Percentiles rank a stretch among this genome's conserved stretches.
Conservation (phyloP, 2,329 filamentous ascomycete genomes). For the Dichotomopilus funicola region DNA sequence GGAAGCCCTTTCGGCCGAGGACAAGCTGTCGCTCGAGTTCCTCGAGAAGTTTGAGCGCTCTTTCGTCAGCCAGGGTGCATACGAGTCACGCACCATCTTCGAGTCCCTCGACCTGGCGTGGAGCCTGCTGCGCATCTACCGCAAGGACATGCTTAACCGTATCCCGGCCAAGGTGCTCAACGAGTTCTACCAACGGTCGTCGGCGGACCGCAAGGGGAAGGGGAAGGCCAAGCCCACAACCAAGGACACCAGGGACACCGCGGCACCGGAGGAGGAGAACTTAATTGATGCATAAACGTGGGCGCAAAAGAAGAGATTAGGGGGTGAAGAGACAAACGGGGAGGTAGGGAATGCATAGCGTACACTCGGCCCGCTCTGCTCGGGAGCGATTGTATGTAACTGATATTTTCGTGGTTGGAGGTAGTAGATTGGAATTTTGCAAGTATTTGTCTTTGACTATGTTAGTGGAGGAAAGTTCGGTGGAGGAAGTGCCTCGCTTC, state of each 20-base stretch:
- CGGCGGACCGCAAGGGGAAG: slow-evolving; percentile 58
- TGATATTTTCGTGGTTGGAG: slow-evolving; percentile 16
- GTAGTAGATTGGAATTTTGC: slow-evolving; percentile 23
- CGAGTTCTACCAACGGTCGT: slow-evolving; percentile 71
- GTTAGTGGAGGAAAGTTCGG: background rate
- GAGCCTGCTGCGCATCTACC: slow-evolving; percentile 94
- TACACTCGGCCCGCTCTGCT: background rate
- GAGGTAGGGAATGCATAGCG: background rate
- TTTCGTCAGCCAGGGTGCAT: slow-evolving; percentile 87
- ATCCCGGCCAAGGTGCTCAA: slow-evolving; percentile 77
- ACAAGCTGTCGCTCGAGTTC: slow-evolving; percentile 98
- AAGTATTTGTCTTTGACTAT: background rate
- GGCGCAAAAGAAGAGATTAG: background rate
- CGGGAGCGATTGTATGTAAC: slow-evolving; percentile 21
- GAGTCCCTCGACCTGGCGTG: slow-evolving; percentile 95
- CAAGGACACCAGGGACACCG: slow-evolving; percentile 28
- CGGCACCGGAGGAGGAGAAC: slow-evolving; percentile 29
- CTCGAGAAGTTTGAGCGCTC: slow-evolving; percentile 96
- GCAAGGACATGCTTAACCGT: slow-evolving; percentile 96
- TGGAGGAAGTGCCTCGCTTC: background rate
- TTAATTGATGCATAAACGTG: slow-evolving; percentile 31
- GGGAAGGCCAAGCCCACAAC: slow-evolving; percentile 48
- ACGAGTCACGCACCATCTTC: slow-evolving; percentile 85
- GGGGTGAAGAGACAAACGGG: background rate
- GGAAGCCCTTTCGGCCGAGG: slow-evolving; percentile 89